A percentile compares a stretch with the other conserved stretches of the same genome.
phyloP scores from a whole-genome alignment of 371 early-diverging fungal genomes.

The Mucor indicus region DNA sequence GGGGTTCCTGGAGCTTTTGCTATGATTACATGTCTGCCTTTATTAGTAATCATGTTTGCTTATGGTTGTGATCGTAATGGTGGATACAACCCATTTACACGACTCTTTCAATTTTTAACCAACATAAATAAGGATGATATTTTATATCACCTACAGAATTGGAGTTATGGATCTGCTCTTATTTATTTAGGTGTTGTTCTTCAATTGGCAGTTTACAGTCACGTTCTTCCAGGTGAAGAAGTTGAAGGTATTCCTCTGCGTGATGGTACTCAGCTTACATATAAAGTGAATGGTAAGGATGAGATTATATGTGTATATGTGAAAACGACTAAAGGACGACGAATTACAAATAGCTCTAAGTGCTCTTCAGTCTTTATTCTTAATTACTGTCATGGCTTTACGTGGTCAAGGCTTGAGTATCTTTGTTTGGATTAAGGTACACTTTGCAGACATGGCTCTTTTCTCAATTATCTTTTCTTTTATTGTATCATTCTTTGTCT shows the following conservation, averaged over 20 bases:
- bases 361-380: slow-evolving; percentile 57
- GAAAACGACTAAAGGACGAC: neutral
- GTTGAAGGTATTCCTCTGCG: slow-evolving; percentile 70
- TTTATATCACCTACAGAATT: no score
- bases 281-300: slow-evolving; percentile 73
- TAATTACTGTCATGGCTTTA: slow-evolving; percentile 48
- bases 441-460: slow-evolving; percentile 68
- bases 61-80: slow-evolving; percentile 54
- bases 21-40: slow-evolving; percentile 59
- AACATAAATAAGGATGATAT: no score
- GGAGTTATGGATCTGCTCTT: slow-evolving; percentile 46
- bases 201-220: slow-evolving; percentile 63
- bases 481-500: slow-evolving; percentile 64
- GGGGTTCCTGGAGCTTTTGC: slow-evolving; percentile 73
- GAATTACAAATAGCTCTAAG: slow-evolving; percentile 30
- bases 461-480: slow-evolving; percentile 68
- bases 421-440: slow-evolving; percentile 72
- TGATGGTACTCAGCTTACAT: slow-evolving; percentile 63
- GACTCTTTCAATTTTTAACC: slow-evolving; percentile 17
- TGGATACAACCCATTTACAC: slow-evolving; percentile 48
- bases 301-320: slow-evolving; percentile 1
- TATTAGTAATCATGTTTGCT: slow-evolving; percentile 64
- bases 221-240: slow-evolving; percentile 65
- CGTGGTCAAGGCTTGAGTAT: slow-evolving; percentile 27
- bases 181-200: slow-evolving; percentile 66